Base-by-base conservation (phyloP, 2,329 filamentous ascomycete genomes). In the Aspergillus fumigatiaffinis region DNA sequence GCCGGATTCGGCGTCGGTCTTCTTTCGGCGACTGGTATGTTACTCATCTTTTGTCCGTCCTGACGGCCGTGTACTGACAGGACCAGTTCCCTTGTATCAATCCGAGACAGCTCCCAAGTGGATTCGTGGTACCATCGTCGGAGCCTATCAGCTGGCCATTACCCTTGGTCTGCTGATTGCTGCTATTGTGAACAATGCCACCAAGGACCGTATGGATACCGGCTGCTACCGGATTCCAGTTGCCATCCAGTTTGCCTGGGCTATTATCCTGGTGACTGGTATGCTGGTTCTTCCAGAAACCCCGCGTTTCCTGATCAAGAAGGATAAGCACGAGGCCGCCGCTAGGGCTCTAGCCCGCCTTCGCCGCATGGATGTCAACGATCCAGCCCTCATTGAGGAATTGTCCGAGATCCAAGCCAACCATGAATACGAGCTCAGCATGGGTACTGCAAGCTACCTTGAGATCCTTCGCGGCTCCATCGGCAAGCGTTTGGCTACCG, bases 391-490 rank as follows among this genome's bases (percentile, higher is more conserved):
- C 72, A 85, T 94, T 74, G 80, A 84, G 60, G 91, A 96, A 76
- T 82, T 94, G 49, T 81, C 88, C 38, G 91, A 95, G 79, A 90
- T 96, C 64, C 82, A 93, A 60, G 91, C 91, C 77, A 95, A 94
- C 80, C 85, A 93, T 75, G 89, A 90, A 75, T 91, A 91, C 72
- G 92, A 96, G 80, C 81, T 88, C 65, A 65, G 66, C 41, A 58
- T 76, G 6, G 75, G 75, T 50, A 68, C 65, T 3, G 68, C 73
- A 4, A 67, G 66, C 20, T 77, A 75, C 54, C 51, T 72, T 7
- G 73, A 76, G 42, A 73, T 72, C 51, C 58, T 77, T 47, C 68
- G 65, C 26, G 68, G 69, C 0, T 67, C 66, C 0, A 63, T 77
- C 51, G 68, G 71, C 21, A 77, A 71, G 63, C 72, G 75, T 14